Evolutionary conservation across 2,329 filamentous ascomycete genomes (phyloP), one percentile per base, ranked within the genome.

Genomic region (Penicillium capsulatum): DNA sequence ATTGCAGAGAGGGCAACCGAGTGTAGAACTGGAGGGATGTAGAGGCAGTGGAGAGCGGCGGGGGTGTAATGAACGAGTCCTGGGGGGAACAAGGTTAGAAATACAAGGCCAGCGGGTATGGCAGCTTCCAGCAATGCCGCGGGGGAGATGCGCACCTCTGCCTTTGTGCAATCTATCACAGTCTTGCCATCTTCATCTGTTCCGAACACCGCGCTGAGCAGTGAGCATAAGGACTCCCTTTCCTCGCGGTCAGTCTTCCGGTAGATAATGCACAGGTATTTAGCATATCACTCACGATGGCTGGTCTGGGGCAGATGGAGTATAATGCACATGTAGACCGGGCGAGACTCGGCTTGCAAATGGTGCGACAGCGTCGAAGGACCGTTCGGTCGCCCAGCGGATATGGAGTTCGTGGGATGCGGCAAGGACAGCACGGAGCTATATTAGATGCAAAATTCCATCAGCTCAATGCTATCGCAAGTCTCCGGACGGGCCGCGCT

Each of bases 261-360:
- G n/a, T n/a, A n/a, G n/a, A n/a, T n/a, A n/a, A n/a, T n/a, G n/a
- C n/a, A n/a, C 19, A 22, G 19, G 9, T 5, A 9, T 9, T 22
- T 5, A 22, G 19, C 5, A 22, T 22, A 22, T 7, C 10, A 60
- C 65, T 38, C 53, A 71, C 66, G 61, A 55, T 16, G 54, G 40
- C 4, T 50, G 59, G 17, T 64, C 59, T 20, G 66, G 59, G 4
- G 63, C 61, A 14, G 44, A 31, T 0, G 84, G 84, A 0, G 83
- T 85, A 59, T 83, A 89, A 54, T 85, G 85, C 17, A 89, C 71
- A 69, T 96, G 89, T 15, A 97, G 69, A 2, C 91, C 91, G 0
- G 90, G 82, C 2, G 87, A 81, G 10, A 89, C 65, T 42, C 85
- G 78, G 36, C 88, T 88, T 30, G 78, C 71, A 55, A 92, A 83